These are phyloP conservation scores for Chamaenerion angustifolium DNA, from an alignment of 345 rosid genomes.

Conservation along the genomic window DNA sequence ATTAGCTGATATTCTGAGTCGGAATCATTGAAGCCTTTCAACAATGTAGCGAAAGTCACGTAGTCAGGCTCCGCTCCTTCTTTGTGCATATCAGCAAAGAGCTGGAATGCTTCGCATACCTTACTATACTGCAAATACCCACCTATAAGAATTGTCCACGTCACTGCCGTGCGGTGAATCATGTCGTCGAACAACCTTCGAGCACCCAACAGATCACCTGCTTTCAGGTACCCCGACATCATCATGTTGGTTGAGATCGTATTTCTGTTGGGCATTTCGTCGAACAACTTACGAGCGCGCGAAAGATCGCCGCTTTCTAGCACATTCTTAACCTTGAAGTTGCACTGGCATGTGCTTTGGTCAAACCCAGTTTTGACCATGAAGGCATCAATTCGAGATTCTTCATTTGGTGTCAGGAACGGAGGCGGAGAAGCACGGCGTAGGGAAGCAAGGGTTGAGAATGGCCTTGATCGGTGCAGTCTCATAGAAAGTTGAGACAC, in stretches of 20 bases:
- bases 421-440: not conserved
- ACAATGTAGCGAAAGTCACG: constrained; percentile 59
- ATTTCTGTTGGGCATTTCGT: constrained; percentile 60
- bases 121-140: constrained; percentile 34
- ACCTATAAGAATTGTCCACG: constrained; percentile 84
- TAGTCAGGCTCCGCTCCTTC: constrained; percentile 33
- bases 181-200: constrained; percentile 39
- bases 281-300: constrained; percentile 57
- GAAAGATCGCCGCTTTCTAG: constrained; percentile 28
- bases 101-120: constrained; percentile 38
- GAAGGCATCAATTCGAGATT: constrained; percentile 36
- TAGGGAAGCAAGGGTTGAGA: too few relatives aligned
- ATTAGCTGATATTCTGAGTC: constrained; percentile 15
- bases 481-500: too few relatives aligned
- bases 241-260: constrained; percentile 49
- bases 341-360: constrained; percentile 45
- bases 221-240: constrained; percentile 51
- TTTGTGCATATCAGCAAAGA: constrained; percentile 45
- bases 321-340: constrained; percentile 25
- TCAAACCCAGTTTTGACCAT: constrained; percentile 74
- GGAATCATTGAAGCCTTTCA: constrained; percentile 41
- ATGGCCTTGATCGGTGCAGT: too few relatives aligned
- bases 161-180: constrained; percentile 42
- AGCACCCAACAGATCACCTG: constrained; percentile 37
- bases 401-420: constrained; percentile 9